Percentiles rank a stretch among this genome's conserved stretches.
phyloP scores from a whole-genome alignment of 2,329 filamentous ascomycete species.

The Cladosporium velox region DNA sequence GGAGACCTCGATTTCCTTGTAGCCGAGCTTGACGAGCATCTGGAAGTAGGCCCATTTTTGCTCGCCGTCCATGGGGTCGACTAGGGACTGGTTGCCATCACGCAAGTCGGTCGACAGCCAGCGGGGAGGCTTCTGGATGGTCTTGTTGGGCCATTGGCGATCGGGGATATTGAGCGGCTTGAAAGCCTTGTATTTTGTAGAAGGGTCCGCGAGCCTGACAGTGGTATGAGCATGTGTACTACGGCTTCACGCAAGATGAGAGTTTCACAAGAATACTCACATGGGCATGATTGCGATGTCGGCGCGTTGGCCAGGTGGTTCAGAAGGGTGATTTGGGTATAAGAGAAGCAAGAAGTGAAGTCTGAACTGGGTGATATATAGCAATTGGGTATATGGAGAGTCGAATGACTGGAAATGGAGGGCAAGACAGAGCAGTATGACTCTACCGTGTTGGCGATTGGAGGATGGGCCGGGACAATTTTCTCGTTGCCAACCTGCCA shows the following conservation, averaged over 20 bases:
- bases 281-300: conserved; percentile 24
- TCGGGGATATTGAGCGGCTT: conserved; percentile 66
- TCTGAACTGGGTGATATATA: background rate
- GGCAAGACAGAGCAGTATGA: conserved; percentile 21
- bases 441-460: conserved; percentile 19
- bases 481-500: conserved; percentile 5
- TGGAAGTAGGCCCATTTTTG: conserved; percentile 96
- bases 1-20: conserved; percentile 96
- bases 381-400: background rate
- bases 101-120: conserved; percentile 89
- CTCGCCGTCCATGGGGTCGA: conserved; percentile 93
- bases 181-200: conserved; percentile 74
- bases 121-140: conserved; percentile 78
- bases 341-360: background rate
- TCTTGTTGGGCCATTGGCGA: conserved; percentile 81
- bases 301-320: conserved; percentile 2
- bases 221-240: conserved; percentile 11
- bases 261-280: conserved; percentile 16
- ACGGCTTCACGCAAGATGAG: background rate
- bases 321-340: background rate
- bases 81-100: conserved; percentile 91
- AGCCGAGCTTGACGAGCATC: conserved; percentile 88
- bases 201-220: conserved; percentile 68
- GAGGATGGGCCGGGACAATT: conserved; percentile 7
- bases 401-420: conserved; percentile 16